Conservation (phyloP, 225 moss, liverwort and hornwort species). For the Neckera pumila region DNA sequence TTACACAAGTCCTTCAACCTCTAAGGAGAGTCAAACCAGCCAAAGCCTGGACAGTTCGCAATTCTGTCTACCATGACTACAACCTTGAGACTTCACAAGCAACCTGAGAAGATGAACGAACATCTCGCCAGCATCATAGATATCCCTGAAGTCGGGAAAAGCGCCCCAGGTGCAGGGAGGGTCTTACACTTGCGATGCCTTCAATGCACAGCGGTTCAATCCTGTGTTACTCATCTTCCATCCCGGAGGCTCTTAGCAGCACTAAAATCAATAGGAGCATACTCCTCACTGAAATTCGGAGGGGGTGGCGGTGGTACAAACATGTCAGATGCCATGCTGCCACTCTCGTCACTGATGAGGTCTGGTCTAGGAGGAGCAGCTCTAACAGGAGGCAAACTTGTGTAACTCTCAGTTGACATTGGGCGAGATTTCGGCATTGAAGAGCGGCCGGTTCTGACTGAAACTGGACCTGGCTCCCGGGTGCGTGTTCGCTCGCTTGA, state of each 20-base stretch:
- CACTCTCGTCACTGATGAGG: conserved; percentile 10
- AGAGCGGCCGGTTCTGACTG: conserved; percentile 17
- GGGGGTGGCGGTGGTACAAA: conserved; percentile 16
- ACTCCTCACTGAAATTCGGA: conserved; percentile 14
- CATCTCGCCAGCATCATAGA: neutral
- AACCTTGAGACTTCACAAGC: neutral
- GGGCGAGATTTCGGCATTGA: neutral
- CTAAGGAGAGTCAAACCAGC: neutral
- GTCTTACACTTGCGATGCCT: conserved; percentile 24
- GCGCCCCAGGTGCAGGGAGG: neutral
- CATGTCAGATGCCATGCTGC: conserved; percentile 12
- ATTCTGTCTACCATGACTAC: neutral
- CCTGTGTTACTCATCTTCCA: conserved; percentile 4
- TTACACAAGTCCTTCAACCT: neutral
- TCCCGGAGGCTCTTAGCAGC: conserved; percentile 7
- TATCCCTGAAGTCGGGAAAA: neutral
- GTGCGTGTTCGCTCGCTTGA: neutral
- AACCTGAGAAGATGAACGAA: neutral
- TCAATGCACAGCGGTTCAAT: neutral
- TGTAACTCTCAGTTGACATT: neutral
- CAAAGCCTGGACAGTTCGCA: neutral
- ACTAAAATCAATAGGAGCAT: conserved; percentile 23
- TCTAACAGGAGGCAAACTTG: conserved; percentile 26
- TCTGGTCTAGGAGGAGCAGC: conserved; percentile 30
- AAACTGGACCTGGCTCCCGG: conserved; percentile 8